phyloP scores from a whole-genome alignment of 1,284 basidiomycete genomes.

The Trametes pubescens region DNA sequence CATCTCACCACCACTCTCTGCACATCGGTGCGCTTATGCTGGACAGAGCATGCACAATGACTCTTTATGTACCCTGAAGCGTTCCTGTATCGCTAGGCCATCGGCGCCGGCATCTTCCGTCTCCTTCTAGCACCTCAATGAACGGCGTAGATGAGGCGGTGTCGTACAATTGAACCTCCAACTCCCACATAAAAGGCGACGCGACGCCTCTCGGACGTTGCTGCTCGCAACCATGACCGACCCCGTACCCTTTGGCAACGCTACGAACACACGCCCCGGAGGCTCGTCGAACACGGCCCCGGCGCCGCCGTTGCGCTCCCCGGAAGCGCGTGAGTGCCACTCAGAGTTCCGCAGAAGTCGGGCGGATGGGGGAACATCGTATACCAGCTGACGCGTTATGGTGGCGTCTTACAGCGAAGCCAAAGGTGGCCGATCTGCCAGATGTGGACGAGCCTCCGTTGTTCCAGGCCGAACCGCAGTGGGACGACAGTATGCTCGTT shows the following conservation, averaged over 20 bases:
- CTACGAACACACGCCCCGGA: constrained; percentile 18
- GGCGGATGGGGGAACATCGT: background rate
- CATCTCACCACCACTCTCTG: background rate
- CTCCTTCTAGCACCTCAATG: constrained; percentile 27
- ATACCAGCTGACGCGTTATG: constrained; percentile 21
- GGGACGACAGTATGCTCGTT: constrained; percentile 20
- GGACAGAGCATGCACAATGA: background rate
- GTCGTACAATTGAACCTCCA: constrained; percentile 7
- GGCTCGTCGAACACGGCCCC: constrained; percentile 4
- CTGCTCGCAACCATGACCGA: constrained; percentile 9
- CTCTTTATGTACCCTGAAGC: background rate
- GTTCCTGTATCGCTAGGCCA: constrained; percentile 2
- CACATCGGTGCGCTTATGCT: background rate
- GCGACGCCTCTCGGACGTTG: background rate
- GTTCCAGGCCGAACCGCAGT: background rate
- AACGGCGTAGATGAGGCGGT: constrained; percentile 22
- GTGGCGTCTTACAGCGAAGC: constrained; percentile 24
- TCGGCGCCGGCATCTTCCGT: constrained; percentile 27
- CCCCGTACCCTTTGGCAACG: constrained; percentile 24
- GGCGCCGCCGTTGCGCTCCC: constrained; percentile 28
- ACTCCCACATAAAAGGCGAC: background rate
- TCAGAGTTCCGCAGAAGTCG: constrained; percentile 11
- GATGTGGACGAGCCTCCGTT: constrained; percentile 27
- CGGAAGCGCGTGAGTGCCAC: constrained; percentile 35
- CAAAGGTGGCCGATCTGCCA: constrained; percentile 31